Percentiles rank a stretch among this genome's conserved stretches.
Conservation (phyloP, 2,329 filamentous ascomycete genomes). For the Fusarium goolgardi region DNA sequence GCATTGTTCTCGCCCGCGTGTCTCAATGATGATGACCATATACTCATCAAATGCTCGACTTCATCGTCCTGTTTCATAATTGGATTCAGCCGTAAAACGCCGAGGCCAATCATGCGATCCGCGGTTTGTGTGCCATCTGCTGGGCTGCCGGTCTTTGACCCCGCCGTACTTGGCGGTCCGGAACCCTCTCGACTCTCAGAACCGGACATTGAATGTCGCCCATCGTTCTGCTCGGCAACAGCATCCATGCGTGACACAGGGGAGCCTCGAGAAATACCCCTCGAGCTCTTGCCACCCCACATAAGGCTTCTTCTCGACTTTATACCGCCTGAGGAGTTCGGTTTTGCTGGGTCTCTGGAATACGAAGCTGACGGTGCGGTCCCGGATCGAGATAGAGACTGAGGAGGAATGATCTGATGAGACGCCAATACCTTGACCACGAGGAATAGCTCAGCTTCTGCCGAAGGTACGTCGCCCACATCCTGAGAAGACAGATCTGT, state of each 20-base stretch:
- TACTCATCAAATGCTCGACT: conserved; percentile 77
- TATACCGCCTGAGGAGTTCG: conserved; percentile 60
- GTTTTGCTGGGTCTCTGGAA: conserved; percentile 60
- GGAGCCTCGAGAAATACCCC: conserved; percentile 66
- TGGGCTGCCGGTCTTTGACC: conserved; percentile 55
- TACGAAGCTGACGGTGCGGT: conserved; percentile 56
- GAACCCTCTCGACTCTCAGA: conserved; percentile 59
- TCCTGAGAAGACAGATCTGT: conserved; percentile 85
- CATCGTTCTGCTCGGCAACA: conserved; percentile 64
- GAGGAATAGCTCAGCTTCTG: conserved; percentile 81
- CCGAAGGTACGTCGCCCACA: conserved; percentile 69
- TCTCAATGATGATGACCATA: conserved; percentile 76
- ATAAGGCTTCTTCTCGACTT: conserved; percentile 74
- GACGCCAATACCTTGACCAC: conserved; percentile 80
- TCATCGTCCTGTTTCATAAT: conserved; percentile 79
- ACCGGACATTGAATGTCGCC: conserved; percentile 52
- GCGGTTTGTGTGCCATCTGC: conserved; percentile 47
- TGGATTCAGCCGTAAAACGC: conserved; percentile 79
- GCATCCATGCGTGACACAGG: conserved; percentile 64
- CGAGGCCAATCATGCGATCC: conserved; percentile 77
- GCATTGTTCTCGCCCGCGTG: conserved; percentile 67
- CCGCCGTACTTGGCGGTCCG: conserved; percentile 65
- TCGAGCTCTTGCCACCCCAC: conserved; percentile 72
- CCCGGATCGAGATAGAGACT: conserved; percentile 65
- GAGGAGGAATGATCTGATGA: conserved; percentile 60